Evolutionary conservation across 1,139 yeast species (phyloP), one percentile per base, ranked within the genome.

Genomic region (Nematodospora anomalae): DNA sequence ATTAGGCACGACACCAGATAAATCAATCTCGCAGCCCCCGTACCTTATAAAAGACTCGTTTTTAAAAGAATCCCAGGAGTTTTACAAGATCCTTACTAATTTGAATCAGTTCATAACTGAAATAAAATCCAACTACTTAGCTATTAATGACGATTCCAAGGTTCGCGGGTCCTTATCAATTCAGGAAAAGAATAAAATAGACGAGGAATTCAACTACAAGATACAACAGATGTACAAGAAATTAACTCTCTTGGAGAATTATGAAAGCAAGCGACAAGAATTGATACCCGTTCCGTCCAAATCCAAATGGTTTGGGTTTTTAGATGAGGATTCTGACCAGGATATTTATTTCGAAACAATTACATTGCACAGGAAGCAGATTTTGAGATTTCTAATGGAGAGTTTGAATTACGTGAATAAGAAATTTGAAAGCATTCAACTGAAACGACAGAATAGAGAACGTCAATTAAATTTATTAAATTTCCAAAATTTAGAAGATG

Each of bases 161-260:
- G 12, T 26, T 1, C 22, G 44, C 49, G 24, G 50, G 47, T 34
- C 37, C 23, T 58, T 75, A 50, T 50, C 69, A 2, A 64, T 64
- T 7, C 64, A 58, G 5, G 80, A 78, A 34, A 76, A 78, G 51
- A 76, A 76, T 44, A 68, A 70, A 30, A 64, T 79, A 20, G 84
- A 79, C 42, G 73, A 76, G 39, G 81, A 78, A 41, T 65, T 77
- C 31, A 70, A 76, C 40, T 53, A 67, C 21, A 72, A 74, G 48
- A 50, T 78, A 25, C 80, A 76, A 44, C 71, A 72, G 40, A 58
- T 72, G 49, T 66, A 65, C 38, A 75, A 76, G 43, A 74, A 78
- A 51, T 59, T 76, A 35, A 74, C 68, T 48, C 57, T 64, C 30
- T 51, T 79, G 33, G 79, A 76, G 40, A 56, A 60, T 2, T 80